Conservation (phyloP, 75 land plant genomes). For the Sequoia sempervirens region DNA sequence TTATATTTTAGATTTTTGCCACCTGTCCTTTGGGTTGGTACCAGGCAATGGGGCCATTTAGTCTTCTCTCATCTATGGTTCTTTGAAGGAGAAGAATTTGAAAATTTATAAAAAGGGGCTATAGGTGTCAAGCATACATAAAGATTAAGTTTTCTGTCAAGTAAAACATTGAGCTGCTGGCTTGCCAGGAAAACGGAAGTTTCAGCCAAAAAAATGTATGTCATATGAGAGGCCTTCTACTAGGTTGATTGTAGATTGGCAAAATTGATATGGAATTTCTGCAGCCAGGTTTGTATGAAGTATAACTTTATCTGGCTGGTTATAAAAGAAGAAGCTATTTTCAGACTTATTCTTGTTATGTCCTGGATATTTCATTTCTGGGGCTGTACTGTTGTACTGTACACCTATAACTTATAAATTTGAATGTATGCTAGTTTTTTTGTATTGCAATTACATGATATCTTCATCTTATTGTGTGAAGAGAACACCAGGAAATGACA, state of each 20-base stretch:
- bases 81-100: conserved; percentile 1
- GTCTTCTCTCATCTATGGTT: background rate
- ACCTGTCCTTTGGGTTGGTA: background rate
- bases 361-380: conserved; percentile 6
- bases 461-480: background rate
- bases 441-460: background rate
- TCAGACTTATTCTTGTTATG: conserved; percentile 5
- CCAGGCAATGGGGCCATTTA: conserved; percentile 1
- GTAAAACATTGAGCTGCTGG: conserved; percentile 7
- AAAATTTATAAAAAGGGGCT: conserved; percentile 3
- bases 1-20: background rate
- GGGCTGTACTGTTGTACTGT: conserved; percentile 9
- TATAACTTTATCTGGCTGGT: conserved; percentile 11
- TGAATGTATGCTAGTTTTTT: background rate
- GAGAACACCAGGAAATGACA: background rate
- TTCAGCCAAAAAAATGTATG: conserved; percentile 8
- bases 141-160: background rate
- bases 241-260: conserved; percentile 8
- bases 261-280: conserved; percentile 2
- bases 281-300: conserved; percentile 6
- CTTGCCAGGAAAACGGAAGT: conserved; percentile 2
- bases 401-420: conserved; percentile 1
- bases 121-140: background rate
- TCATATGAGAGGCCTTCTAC: conserved; percentile 7
- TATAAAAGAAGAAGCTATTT: background rate